These are phyloP conservation scores for Coffea canephora DNA, from an alignment of 257 asterid genomes.

Conservation along the genomic window DNA sequence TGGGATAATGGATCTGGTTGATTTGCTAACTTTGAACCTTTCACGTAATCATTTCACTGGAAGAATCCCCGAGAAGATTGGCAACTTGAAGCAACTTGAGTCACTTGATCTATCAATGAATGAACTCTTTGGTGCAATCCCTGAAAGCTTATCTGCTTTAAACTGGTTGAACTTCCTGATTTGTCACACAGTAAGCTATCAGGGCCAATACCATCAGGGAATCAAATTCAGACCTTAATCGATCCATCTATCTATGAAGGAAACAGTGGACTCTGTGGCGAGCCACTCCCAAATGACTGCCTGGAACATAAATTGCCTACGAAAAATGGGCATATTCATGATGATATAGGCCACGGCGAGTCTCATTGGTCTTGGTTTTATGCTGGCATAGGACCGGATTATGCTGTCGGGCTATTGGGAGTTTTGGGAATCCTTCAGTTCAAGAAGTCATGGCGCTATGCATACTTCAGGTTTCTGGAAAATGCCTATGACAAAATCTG, in stretches of 20 bases:
- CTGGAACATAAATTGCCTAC: too few relatives aligned
- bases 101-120: too few relatives aligned
- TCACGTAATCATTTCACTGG: not conserved
- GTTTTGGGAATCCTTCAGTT: not conserved
- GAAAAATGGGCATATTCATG: not conserved
- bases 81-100: slow-evolving; percentile 17
- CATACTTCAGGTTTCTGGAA: slow-evolving; percentile 6
- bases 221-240: slow-evolving; percentile 23
- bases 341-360: too few relatives aligned
- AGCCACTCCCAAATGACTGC: too few relatives aligned
- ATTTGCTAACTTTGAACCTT: too few relatives aligned
- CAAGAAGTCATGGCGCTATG: slow-evolving; percentile 17
- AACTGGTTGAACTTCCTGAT: too few relatives aligned
- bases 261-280: not conserved
- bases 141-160: too few relatives aligned
- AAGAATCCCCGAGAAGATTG: slow-evolving; percentile 26
- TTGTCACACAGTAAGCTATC: not conserved
- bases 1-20: too few relatives aligned
- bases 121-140: too few relatives aligned
- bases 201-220: slow-evolving; percentile 32
- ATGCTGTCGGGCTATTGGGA: slow-evolving; percentile 20
- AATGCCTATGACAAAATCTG: not conserved
- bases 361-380: too few relatives aligned
- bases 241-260: slow-evolving; percentile 9
- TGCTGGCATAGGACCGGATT: slow-evolving; percentile 20